Conservation (phyloP, 1,139 yeast species). For the Lodderomyces jiufengensis region DNA sequence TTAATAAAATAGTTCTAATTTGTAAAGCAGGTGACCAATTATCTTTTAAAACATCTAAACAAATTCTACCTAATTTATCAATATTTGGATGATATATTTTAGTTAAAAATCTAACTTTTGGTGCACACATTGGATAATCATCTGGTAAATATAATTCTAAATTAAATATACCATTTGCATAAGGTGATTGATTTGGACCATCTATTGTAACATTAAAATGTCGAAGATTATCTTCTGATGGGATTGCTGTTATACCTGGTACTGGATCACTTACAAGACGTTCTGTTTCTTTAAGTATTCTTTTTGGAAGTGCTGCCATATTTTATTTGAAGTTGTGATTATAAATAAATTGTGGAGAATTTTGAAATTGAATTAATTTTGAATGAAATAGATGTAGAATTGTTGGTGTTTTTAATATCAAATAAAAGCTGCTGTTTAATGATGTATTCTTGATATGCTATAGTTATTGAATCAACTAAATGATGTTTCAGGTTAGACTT, state of each 20-base stretch:
- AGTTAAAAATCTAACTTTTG: slow-evolving; percentile 87
- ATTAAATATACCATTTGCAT: slow-evolving; percentile 72
- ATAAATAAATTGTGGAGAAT: too few species aligned
- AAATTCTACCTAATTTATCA: slow-evolving; percentile 90
- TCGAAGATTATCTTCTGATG: slow-evolving; percentile 89
- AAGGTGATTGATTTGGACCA: slow-evolving; percentile 87
- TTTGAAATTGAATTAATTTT: too few species aligned
- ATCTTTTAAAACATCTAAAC: slow-evolving; percentile 89
- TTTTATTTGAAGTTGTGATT: too few species aligned
- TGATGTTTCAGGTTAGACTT: too few species aligned
- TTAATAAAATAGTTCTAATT: slow-evolving; percentile 86
- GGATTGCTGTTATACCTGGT: slow-evolving; percentile 90
- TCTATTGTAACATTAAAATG: slow-evolving; percentile 82
- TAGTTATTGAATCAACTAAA: too few species aligned
- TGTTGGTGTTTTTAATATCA: too few species aligned
- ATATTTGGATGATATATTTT: slow-evolving; percentile 96
- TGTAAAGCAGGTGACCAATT: slow-evolving; percentile 98
- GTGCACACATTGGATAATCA: slow-evolving; percentile 92
- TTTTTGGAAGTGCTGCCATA: slow-evolving; percentile 73
- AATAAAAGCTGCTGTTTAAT: too few species aligned
- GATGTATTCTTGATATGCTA: too few species aligned
- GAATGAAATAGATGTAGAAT: too few species aligned
- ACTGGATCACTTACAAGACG: slow-evolving; percentile 91
- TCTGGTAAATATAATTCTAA: slow-evolving; percentile 81
- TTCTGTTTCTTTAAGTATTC: slow-evolving; percentile 94